These are phyloP conservation scores for Aristolochia contorta DNA, from an alignment of 164 flowering plant genomes.

Conservation along the genomic window DNA sequence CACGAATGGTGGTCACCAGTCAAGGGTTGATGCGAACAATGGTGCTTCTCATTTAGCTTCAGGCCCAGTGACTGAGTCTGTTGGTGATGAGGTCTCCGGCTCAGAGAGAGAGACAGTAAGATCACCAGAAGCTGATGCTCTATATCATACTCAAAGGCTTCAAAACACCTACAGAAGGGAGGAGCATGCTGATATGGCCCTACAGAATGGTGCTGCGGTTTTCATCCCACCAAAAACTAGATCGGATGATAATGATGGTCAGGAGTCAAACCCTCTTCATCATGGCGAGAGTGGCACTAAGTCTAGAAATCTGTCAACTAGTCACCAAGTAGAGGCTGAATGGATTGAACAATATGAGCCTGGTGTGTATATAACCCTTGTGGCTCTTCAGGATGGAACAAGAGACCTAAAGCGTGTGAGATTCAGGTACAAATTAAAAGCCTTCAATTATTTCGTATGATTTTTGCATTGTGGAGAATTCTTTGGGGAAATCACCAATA, in stretches of 20 bases:
- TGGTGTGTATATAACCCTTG: slow-evolving; percentile 79
- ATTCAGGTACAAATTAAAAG: slow-evolving; percentile 49
- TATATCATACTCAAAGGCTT: slow-evolving; percentile 9
- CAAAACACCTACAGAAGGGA: slow-evolving; percentile 19
- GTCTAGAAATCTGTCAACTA: slow-evolving; percentile 22
- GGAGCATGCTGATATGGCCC: slow-evolving; percentile 22
- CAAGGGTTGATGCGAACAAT: slow-evolving; percentile 29
- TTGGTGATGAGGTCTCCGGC: slow-evolving; percentile 18
- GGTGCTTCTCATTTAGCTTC: slow-evolving; percentile 23
- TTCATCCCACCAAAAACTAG: slow-evolving; percentile 15
- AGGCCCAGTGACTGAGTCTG: slow-evolving; percentile 16
- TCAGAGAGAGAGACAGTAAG: slow-evolving; percentile 14
- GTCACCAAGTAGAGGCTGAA: slow-evolving; percentile 55
- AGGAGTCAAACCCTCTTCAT: slow-evolving; percentile 23
- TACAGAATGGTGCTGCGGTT: slow-evolving; percentile 28
- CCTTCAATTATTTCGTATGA: too few species aligned
- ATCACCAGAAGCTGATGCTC: slow-evolving; percentile 14
- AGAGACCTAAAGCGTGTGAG: slow-evolving; percentile 85
- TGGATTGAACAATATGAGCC: slow-evolving; percentile 89
- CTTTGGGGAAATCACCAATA: too few species aligned
- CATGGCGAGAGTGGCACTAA: slow-evolving; percentile 33
- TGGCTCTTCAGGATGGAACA: slow-evolving; percentile 60
- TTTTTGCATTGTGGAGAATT: too few species aligned
- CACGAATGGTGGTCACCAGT: slow-evolving; percentile 29
- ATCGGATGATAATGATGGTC: slow-evolving; percentile 23